Evolutionary conservation across 257 asterid species (phyloP).

Genomic region (Haberlea rhodopensis): DNA sequence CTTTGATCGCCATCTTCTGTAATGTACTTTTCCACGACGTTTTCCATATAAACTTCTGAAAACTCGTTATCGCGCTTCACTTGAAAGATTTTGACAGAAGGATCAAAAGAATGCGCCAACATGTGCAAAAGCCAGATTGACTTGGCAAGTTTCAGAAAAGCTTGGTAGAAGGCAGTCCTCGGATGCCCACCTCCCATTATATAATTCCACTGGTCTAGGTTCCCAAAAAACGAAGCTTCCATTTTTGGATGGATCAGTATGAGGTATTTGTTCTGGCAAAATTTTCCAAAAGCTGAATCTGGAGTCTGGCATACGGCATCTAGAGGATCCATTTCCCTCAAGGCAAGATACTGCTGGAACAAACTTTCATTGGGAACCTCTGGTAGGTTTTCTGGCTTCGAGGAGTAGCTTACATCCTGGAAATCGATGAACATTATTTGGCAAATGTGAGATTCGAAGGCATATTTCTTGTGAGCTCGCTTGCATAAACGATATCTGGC

Average conservation of each 20-base stretch:
- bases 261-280: constrained; percentile 47
- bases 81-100: constrained; percentile 76
- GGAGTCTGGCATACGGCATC: constrained; percentile 79
- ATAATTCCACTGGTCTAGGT: constrained; percentile 76
- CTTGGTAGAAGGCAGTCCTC: constrained; percentile 91
- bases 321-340: constrained; percentile 82
- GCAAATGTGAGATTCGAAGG: constrained; percentile 94
- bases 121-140: constrained; percentile 87
- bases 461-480: constrained; percentile 97
- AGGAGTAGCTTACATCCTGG: constrained; percentile 70
- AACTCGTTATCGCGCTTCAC: constrained; percentile 72
- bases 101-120: constrained; percentile 81
- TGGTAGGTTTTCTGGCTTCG: constrained; percentile 39
- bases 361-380: constrained; percentile 44
- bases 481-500: constrained; percentile 64
- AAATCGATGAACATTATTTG: constrained; percentile 90
- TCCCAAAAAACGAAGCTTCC: constrained; percentile 95
- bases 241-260: constrained; percentile 77
- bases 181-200: constrained; percentile 85
- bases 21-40: constrained; percentile 61
- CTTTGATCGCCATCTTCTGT: constrained; percentile 56
- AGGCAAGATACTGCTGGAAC: constrained; percentile 63
- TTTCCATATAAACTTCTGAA: constrained; percentile 94
- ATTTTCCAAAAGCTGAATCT: constrained; percentile 69
- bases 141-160: constrained; percentile 86